phyloP scores from a whole-genome alignment of 805 yeast species.

The Metschnikowia aberdeeniae region DNA sequence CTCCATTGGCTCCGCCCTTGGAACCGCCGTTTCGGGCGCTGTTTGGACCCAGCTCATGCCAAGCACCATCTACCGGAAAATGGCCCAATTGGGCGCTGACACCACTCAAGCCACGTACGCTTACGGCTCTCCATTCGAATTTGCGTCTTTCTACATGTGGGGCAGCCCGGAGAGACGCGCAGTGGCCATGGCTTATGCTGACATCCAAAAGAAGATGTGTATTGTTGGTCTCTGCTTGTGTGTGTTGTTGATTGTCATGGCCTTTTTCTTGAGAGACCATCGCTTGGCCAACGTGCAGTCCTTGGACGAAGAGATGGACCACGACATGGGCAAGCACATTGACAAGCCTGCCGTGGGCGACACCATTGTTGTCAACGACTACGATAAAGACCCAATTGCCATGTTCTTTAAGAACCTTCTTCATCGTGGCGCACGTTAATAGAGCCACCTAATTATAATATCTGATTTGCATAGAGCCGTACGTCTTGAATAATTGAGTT shows the following conservation, averaged over 20 bases:
- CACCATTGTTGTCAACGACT: constrained; percentile 17
- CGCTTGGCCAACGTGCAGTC: constrained; percentile 37
- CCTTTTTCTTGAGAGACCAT: constrained; percentile 53
- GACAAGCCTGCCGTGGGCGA: constrained; percentile 10
- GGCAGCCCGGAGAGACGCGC: constrained; percentile 59
- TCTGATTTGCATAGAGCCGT: too few species aligned
- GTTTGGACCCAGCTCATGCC: constrained; percentile 64
- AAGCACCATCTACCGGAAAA: constrained; percentile 32
- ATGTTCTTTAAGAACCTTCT: constrained; percentile 12
- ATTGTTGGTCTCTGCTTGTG: constrained; percentile 53
- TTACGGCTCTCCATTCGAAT: constrained; percentile 52
- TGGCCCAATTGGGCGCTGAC: constrained; percentile 23
- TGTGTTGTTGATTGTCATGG: constrained; percentile 45
- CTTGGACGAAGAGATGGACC: constrained; percentile 16
- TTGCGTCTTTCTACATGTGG: constrained; percentile 49
- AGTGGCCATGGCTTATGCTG: constrained; percentile 53
- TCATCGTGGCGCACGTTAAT: constrained; percentile 5
- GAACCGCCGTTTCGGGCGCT: constrained; percentile 63
- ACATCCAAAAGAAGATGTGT: constrained; percentile 56
- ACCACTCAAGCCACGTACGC: constrained; percentile 23
- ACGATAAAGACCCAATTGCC: constrained; percentile 18
- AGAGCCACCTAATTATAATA: not conserved
- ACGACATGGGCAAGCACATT: constrained; percentile 16
- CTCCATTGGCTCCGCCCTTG: constrained; percentile 61
- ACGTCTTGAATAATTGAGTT: too few species aligned